Evolutionary conservation across 23 red algal genomes (phyloP), one percentile per base, ranked within the genome.

Genomic region (Pyropia yezoensis): DNA sequence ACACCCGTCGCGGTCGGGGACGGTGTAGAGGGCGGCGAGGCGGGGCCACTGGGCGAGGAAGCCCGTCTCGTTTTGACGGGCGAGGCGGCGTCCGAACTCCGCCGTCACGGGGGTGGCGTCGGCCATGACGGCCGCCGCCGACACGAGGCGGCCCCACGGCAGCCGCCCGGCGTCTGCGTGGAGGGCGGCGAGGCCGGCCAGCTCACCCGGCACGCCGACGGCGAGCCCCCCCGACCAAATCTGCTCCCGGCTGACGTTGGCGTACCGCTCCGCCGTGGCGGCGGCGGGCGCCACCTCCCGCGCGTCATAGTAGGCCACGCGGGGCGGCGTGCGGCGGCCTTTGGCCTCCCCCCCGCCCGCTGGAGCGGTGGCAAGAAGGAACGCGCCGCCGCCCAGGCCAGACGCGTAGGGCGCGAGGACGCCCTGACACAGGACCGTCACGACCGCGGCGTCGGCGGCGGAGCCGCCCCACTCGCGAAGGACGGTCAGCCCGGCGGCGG

Each of bases 371-470:
- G 75, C 62, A n/a, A 90, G 75, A 77, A 83, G 71, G 52, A 96
- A 77, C 27, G 76, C 76, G 3, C 92, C 92, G 18, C 92, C 92
- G 25, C 92, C 92, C 12, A 96, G 74, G 16, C 85, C 81, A 47
- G 79, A 87, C 1, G 92, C 92, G 32, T 83, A 90, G 25, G 92
- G 92, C 20, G 80, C 67, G n/a, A 96, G 71, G 50, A 96, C 84
- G 12, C 92, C 92, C 33, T 96, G 92, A 82, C 92, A 96, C 11
- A 96, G 50, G 0, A 82, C 73, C 25, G 85, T 77, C 25, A 85
- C 80, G 24, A 96, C 83, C 62, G 87, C 81, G 52, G 92, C 84
- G 27, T 96, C 92, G 22, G 78, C 79, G 1, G 92, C 92, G 62
- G 83, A 90, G 8, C 84, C 92, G 32, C 71, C 21, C 73, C 85